Conservation (phyloP, 495 filamentous ascomycete species). For the Talaromyces wortmannii region DNA sequence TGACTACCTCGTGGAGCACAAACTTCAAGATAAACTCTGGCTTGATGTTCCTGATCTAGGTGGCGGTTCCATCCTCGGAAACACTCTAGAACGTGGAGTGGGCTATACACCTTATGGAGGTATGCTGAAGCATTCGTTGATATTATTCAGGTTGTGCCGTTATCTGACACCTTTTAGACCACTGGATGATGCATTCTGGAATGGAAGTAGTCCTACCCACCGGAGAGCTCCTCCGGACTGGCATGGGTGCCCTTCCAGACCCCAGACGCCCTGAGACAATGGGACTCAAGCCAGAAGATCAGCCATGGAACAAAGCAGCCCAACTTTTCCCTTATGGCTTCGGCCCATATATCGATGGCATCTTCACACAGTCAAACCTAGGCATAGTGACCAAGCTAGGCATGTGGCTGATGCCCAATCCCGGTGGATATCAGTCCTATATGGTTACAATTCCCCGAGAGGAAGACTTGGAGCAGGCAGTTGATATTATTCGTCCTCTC, state of each 20-base stretch:
- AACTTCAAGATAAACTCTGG: no score
- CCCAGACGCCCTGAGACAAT: neutral
- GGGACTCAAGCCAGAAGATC: constrained; percentile 9
- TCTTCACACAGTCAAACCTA: constrained; percentile 51
- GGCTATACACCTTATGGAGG: constrained; percentile 46
- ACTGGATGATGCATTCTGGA: constrained; percentile 48
- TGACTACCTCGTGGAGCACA: no score
- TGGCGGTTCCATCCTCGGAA: constrained; percentile 49
- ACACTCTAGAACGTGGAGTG: constrained; percentile 49
- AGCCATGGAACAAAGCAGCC: constrained; percentile 20
- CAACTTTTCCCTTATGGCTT: constrained; percentile 49
- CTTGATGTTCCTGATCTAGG: constrained; percentile 42
- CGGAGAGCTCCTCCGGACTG: constrained; percentile 48
- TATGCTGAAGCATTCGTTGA: constrained; percentile 10
- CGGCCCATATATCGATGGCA: constrained; percentile 48
- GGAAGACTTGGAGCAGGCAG: constrained; percentile 40
- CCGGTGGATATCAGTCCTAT: constrained; percentile 40
- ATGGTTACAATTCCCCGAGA: constrained; percentile 45
- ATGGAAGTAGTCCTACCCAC: constrained; percentile 51
- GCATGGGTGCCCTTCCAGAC: constrained; percentile 43
- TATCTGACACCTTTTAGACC: constrained; percentile 22
- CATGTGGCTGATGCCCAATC: constrained; percentile 48
- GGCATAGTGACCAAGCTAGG: constrained; percentile 57
- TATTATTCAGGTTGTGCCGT: neutral
- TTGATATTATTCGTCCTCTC: constrained; percentile 45